Conservation (phyloP, 2,329 filamentous ascomycete genomes). For the Aspergillus hiratsukae region DNA sequence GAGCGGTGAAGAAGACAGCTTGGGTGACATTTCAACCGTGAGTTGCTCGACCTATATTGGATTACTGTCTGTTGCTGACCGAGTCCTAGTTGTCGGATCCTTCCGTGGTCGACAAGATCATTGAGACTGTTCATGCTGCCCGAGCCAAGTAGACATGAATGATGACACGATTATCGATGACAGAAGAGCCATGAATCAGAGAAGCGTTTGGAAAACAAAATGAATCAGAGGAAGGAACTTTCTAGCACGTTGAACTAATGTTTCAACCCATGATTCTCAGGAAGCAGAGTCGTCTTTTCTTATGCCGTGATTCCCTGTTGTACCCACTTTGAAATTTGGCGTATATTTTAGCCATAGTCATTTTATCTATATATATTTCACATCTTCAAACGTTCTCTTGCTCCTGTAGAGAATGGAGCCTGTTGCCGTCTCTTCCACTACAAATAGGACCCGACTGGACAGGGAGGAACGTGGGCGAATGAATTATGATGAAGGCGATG, state of each 20-base stretch:
- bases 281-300: constrained; percentile 2
- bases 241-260: not conserved
- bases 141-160: constrained; percentile 34
- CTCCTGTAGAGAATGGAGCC: not conserved
- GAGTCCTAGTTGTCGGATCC: constrained; percentile 73
- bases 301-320: constrained; percentile 17
- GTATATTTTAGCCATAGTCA: constrained; percentile 8
- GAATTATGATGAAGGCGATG: too few species aligned
- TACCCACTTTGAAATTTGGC: constrained; percentile 8
- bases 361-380: constrained; percentile 2
- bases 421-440: not conserved
- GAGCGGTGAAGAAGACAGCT: constrained; percentile 92
- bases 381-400: not conserved
- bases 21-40: constrained; percentile 89
- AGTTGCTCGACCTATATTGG: constrained; percentile 34
- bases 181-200: constrained; percentile 1
- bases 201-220: not conserved
- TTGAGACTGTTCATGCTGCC: constrained; percentile 64
- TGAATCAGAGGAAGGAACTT: constrained; percentile 2
- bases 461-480: too few species aligned
- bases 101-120: constrained; percentile 83
- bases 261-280: not conserved
- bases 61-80: not conserved
- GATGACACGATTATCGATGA: constrained; percentile 1
- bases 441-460: too few species aligned